Percentiles rank a stretch among this genome's conserved stretches.
These are phyloP conservation scores for Thelonectria blattea DNA, from an alignment of 2,329 filamentous ascomycete species.

Conservation along the genomic window DNA sequence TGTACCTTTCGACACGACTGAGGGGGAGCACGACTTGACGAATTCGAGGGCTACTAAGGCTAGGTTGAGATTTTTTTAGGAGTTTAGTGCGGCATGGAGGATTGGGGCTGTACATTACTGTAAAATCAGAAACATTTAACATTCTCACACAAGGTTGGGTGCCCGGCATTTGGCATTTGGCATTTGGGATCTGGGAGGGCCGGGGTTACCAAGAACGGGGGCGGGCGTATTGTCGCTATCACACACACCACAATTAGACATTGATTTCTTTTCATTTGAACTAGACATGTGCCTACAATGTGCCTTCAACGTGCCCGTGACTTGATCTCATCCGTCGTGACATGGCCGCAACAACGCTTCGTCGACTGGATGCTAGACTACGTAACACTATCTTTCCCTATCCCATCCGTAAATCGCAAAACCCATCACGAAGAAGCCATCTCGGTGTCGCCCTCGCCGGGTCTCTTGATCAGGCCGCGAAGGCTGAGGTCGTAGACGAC, in stretches of 20 bases:
- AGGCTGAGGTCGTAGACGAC: slow-evolving; percentile 95
- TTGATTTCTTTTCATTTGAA: slow-evolving; percentile 8
- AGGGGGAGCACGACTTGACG: slow-evolving; percentile 9
- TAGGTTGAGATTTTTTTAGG: slow-evolving; percentile 7
- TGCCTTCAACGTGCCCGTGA: not conserved
- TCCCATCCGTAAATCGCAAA: not conserved
- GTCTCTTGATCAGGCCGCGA: slow-evolving; percentile 75
- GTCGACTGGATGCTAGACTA: not conserved
- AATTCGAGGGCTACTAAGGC: slow-evolving; percentile 2
- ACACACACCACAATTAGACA: slow-evolving; percentile 15
- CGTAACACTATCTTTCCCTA: not conserved
- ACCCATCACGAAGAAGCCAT: slow-evolving; percentile 41
- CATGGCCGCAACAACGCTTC: not conserved
- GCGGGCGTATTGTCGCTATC: slow-evolving; percentile 6
- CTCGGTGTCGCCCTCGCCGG: slow-evolving; percentile 43
- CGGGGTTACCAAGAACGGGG: slow-evolving; percentile 8
- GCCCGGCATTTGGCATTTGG: not conserved
- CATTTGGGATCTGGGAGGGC: slow-evolving; percentile 1
- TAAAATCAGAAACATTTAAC: slow-evolving; percentile 27
- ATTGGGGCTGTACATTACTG: slow-evolving; percentile 33
- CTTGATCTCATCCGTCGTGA: not conserved
- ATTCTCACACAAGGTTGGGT: slow-evolving; percentile 7
- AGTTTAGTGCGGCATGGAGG: slow-evolving; percentile 3
- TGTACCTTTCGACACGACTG: slow-evolving; percentile 76
- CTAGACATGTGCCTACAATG: not conserved